These are phyloP conservation scores for Diplodia corticola DNA, from an alignment of 2,329 filamentous ascomycete species.

Conservation along the genomic window DNA sequence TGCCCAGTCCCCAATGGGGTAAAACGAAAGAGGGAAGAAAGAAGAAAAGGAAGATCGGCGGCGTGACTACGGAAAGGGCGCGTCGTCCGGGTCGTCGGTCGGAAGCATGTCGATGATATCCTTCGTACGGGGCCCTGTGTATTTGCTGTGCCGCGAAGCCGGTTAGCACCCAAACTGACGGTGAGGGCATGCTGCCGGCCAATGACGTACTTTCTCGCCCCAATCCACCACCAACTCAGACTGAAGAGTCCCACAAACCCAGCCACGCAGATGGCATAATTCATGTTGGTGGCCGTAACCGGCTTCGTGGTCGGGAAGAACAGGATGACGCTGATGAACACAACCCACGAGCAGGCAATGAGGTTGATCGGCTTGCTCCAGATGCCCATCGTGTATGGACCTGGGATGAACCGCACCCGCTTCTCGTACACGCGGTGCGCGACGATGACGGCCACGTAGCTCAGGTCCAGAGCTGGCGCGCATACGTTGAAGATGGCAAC, in stretches of 20 bases:
- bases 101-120: conserved; percentile 50
- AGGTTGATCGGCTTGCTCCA: conserved; percentile 58
- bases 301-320: conserved; percentile 51
- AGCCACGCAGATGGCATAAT: conserved; percentile 50
- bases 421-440: conserved; percentile 57
- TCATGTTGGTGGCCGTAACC: conserved; percentile 49
- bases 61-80: conserved; percentile 23
- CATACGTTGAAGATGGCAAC: conserved; percentile 51
- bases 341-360: conserved; percentile 60
- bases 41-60: not conserved
- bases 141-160: conserved; percentile 46
- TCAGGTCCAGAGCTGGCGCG: conserved; percentile 51
- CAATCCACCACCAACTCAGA: conserved; percentile 47
- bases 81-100: conserved; percentile 43
- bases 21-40: not conserved
- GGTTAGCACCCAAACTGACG: conserved; percentile 7
- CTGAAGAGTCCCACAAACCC: conserved; percentile 52
- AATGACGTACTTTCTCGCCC: conserved; percentile 38
- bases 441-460: conserved; percentile 62
- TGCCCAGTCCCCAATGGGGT: not conserved
- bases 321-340: conserved; percentile 63
- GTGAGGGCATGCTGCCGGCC: conserved; percentile 21
- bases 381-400: conserved; percentile 58
- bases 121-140: conserved; percentile 60
- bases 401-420: conserved; percentile 56